Evolutionary conservation across 2,329 filamentous ascomycete genomes (phyloP).

Genomic region (Calonectria multiphialidica): DNA sequence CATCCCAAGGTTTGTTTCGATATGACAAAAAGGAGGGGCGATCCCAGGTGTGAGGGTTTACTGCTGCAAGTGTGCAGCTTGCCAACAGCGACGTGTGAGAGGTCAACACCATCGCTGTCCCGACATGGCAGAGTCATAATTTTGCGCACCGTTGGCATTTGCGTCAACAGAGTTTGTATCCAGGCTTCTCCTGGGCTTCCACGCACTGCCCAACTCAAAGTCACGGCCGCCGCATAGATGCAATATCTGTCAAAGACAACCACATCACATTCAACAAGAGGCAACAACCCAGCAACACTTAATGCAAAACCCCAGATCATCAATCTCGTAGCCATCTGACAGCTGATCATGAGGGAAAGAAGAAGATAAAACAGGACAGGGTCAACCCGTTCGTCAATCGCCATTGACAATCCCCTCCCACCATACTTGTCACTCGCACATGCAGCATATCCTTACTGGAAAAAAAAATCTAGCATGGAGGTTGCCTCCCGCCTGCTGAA

Average conservation of each 20-base stretch:
- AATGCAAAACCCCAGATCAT: constrained; percentile 24
- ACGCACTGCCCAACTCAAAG: constrained; percentile 6
- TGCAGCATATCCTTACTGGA: constrained; percentile 20
- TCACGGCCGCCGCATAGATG: constrained; percentile 7
- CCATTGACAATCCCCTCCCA: neutral
- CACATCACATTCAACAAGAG: neutral
- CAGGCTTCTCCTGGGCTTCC: neutral
- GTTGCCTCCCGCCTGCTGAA: constrained; percentile 37
- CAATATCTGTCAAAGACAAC: neutral
- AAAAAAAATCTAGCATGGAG: constrained; percentile 3
- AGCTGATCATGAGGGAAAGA: neutral
- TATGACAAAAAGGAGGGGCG: neutral
- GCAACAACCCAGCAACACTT: constrained; percentile 7
- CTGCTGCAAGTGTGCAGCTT: neutral
- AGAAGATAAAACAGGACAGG: neutral
- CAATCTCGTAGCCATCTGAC: constrained; percentile 13
- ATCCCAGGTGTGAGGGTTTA: neutral
- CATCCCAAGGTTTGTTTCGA: constrained; percentile 1
- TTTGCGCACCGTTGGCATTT: neutral
- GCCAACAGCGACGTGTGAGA: neutral
- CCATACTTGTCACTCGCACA: neutral
- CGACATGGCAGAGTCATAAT: constrained; percentile 8
- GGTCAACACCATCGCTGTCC: neutral
- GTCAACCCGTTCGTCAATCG: neutral
- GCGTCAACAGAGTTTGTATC: neutral